Evolutionary conservation across 176 grass and related monocot genomes (phyloP), one percentile per base, ranked within the genome.

Genomic region (Neostapfia colusana): DNA sequence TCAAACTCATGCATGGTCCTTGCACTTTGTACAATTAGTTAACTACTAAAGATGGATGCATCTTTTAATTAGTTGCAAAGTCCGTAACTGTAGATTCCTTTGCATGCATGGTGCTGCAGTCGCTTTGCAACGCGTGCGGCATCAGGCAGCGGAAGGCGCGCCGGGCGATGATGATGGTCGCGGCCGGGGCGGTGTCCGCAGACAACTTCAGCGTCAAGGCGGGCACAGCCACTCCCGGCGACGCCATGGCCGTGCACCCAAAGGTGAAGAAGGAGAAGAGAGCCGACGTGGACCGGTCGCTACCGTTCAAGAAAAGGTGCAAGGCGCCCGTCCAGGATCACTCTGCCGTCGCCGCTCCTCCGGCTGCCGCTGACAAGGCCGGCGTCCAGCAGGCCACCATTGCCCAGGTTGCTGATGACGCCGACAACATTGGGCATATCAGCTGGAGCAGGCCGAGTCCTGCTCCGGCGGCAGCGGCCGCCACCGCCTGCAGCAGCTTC

Each of bases 301-400:
- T 99, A 41, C 96, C 96, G 65, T 95, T 99, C 83, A 99, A 99
- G 87, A 99, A 99, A 70, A 80, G 96, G 70, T 90, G 92, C 96
- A 99, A 99, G 85, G 70, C 70, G 1, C n/a, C n/a, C n/a, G 72
- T 89, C 23, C 56, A 84, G 70, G 76, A 84, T 58, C 71, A 80
- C 31, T 9, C 28, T 35, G 82, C 54, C 28, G 20, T 50, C 24
- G 7, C 26, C 4, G 7, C 45, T 0, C 31, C 78, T 38, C n/a
- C 4, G 0, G 23, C 61, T 1, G 12, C 66, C 0, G 40, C 21
- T 17, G 21, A 23, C n/a, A 60, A 75, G 59, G 12, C 15, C 16
- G 7, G 43, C 26, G 11, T 3, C 31, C 57, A 20, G 58, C 57
- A 20, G 40, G n/a, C 69, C 0, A 20, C 61, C 0, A 40, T 10